Conservation (phyloP, 2,329 filamentous ascomycete species). For the Calonectria crousiana region DNA sequence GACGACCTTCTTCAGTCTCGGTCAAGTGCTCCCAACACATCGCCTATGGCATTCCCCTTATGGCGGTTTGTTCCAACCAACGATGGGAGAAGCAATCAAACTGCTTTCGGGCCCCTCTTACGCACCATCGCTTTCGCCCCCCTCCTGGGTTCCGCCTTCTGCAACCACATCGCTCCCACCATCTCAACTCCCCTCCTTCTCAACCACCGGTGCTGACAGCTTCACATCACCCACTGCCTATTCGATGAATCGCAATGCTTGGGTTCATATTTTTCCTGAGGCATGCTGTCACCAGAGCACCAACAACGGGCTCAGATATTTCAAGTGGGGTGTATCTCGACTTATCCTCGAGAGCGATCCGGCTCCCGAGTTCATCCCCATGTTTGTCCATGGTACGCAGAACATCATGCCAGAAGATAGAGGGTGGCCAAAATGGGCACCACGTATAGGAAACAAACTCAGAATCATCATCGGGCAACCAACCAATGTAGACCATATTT, state of each 20-base stretch:
- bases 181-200: slow-evolving; percentile 62
- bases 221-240: slow-evolving; percentile 81
- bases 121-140: slow-evolving; percentile 18
- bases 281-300: slow-evolving; percentile 92
- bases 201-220: slow-evolving; percentile 74
- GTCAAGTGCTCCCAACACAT: slow-evolving; percentile 92
- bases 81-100: slow-evolving; percentile 86
- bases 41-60: slow-evolving; percentile 80
- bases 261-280: slow-evolving; percentile 97
- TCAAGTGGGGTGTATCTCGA: slow-evolving; percentile 96
- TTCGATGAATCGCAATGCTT: slow-evolving; percentile 76
- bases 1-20: slow-evolving; percentile 85
- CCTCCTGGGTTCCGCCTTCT: slow-evolving; percentile 37
- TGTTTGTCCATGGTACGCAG: slow-evolving; percentile 94
- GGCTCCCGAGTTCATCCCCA: slow-evolving; percentile 88
- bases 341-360: slow-evolving; percentile 91
- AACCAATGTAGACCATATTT: slow-evolving; percentile 78
- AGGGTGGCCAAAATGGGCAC: slow-evolving; percentile 82
- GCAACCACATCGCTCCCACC: slow-evolving; percentile 16
- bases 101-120: slow-evolving; percentile 72
- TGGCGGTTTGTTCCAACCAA: slow-evolving; percentile 91
- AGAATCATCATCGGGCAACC: slow-evolving; percentile 83
- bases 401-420: slow-evolving; percentile 89
- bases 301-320: slow-evolving; percentile 86
- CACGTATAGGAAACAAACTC: slow-evolving; percentile 78